Base-by-base conservation (phyloP, 306 rosid species). In the Rubus idaeus region DNA sequence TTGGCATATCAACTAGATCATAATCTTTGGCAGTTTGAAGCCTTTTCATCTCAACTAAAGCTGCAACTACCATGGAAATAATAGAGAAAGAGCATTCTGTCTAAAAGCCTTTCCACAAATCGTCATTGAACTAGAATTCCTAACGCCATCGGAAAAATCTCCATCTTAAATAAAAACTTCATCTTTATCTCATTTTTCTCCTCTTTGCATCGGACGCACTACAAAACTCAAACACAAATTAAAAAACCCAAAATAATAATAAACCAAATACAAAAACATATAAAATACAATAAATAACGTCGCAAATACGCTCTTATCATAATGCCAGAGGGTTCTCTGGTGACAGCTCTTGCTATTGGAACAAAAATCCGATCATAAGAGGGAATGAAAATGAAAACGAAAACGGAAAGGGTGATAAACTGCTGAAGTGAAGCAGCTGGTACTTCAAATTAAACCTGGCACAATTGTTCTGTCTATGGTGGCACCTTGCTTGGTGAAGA, bases 361-460 rank as follows among this genome's bases (percentile, higher is more conserved):
- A 87, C 89, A 8, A 85, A 37, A 21, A 84, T 4, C 10, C 80
- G 82, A 51, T 89, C 91, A 37, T 89, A 89, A 57, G 85, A 73
- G 10, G 83, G 87, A 47, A 74, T 78, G 41, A n/a, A n/a, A n/a
- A n/a, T n/a, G n/a, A 83, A 73, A 5, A 82, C 14, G 40, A 89
- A 47, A 73, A 82, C 45, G 49, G 75, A 44, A 0, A 85, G 14
- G 10, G 75, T 11, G 26, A 17, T 66, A 41, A 83, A 65, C 4
- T 65, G 45, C 71, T 81, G 91, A 58, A 89, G 89, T 41, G 91
- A 80, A 75, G 93, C 91, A 9, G 89, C 75, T 0, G 93, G 88
- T 47, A 85, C 63, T 16, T 77, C n/a, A 64, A 85, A n/a, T n/a
- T n/a, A n/a, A 56, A 50, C 89, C 85, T 0, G 82, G 62, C 4